Evolutionary conservation across 768 basidiomycete species (phyloP).

Genomic region (Naganishia kalamii): DNA sequence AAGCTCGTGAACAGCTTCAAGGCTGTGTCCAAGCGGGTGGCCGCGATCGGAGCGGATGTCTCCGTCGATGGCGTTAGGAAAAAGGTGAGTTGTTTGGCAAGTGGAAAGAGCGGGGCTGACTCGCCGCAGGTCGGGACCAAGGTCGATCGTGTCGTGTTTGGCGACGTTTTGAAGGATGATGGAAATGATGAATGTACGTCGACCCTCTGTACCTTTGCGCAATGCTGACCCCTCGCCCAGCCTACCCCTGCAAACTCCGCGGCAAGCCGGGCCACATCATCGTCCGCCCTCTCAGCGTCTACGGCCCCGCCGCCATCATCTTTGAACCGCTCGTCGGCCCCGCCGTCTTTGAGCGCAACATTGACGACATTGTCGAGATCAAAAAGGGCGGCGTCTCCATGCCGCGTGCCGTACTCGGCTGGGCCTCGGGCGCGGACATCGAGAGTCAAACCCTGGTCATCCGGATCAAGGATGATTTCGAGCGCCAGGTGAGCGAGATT

Average conservation of each 20-base stretch:
- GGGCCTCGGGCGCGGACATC: slow-evolving; percentile 46
- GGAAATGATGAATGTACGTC: slow-evolving; percentile 38
- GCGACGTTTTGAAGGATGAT: slow-evolving; percentile 44
- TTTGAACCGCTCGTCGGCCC: slow-evolving; percentile 27
- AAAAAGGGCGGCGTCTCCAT: slow-evolving; percentile 48
- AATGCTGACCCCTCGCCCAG: slow-evolving; percentile 27
- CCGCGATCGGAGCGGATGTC: slow-evolving; percentile 47
- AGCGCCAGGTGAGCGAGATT: slow-evolving; percentile 27
- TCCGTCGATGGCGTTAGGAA: slow-evolving; percentile 45
- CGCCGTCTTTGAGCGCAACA: slow-evolving; percentile 32
- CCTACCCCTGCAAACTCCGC: slow-evolving; percentile 46
- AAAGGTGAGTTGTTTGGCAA: slow-evolving; percentile 33
- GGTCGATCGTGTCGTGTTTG: slow-evolving; percentile 45
- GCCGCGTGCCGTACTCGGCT: slow-evolving; percentile 47
- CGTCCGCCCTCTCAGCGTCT: slow-evolving; percentile 34
- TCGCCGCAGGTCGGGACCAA: slow-evolving; percentile 21
- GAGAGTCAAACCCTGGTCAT: slow-evolving; percentile 47
- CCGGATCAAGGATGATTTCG: slow-evolving; percentile 40
- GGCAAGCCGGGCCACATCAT: slow-evolving; percentile 46
- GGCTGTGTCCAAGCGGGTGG: slow-evolving; percentile 45
- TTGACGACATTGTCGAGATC: slow-evolving; percentile 49
- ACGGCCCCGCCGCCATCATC: slow-evolving; percentile 27
- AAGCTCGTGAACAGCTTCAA: slow-evolving; percentile 44
- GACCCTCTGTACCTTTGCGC: neutral
- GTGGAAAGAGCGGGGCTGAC: neutral